A percentile compares a stretch with the other conserved stretches of the same genome.
phyloP scores from a whole-genome alignment of 192 early-diverging fungal species.

The Coemansia sp. region DNA sequence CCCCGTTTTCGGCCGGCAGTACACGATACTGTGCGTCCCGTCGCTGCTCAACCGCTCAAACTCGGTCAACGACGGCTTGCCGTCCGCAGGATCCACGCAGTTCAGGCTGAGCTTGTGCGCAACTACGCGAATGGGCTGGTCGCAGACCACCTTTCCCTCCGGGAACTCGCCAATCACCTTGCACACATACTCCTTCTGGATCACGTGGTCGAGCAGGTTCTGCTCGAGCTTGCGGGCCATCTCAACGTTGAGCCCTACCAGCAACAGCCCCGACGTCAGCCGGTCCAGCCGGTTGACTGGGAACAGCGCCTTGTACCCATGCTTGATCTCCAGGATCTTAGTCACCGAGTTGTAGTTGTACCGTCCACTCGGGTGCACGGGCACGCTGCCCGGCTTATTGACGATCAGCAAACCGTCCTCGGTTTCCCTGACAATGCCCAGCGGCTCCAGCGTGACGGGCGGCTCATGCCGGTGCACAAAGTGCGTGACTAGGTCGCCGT shows the following conservation, averaged over 20 bases:
- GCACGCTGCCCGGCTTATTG: slow-evolving; percentile 86
- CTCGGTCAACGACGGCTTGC: slow-evolving; percentile 75
- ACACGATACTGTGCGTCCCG: slow-evolving; percentile 65
- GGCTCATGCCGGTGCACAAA: slow-evolving; percentile 94
- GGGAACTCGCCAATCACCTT: slow-evolving; percentile 88
- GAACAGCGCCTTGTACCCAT: slow-evolving; percentile 52
- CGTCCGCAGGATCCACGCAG: slow-evolving; percentile 65
- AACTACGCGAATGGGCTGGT: slow-evolving; percentile 77
- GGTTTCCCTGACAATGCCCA: slow-evolving; percentile 59
- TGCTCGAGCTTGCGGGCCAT: slow-evolving; percentile 59
- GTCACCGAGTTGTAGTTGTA: slow-evolving; percentile 84
- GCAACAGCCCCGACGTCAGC: slow-evolving; percentile 86
- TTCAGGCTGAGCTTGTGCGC: slow-evolving; percentile 87
- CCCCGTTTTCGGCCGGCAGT: slow-evolving; percentile 80
- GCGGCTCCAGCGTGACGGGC: slow-evolving; percentile 60
- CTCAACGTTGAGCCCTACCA: slow-evolving; percentile 60
- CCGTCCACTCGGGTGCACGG: slow-evolving; percentile 73
- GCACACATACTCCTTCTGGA: slow-evolving; percentile 86
- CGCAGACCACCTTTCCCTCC: slow-evolving; percentile 51
- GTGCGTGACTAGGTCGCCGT: slow-evolving; percentile 76
- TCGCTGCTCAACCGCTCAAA: slow-evolving; percentile 66
- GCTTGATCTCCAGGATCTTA: slow-evolving; percentile 61
- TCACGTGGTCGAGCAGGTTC: slow-evolving; percentile 58
- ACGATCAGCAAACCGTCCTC: slow-evolving; percentile 71
- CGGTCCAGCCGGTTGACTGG: slow-evolving; percentile 89